Evolutionary conservation across 2,329 filamentous ascomycete species (phyloP), one percentile per base, ranked within the genome.

Genomic region (Pseudopithomyces maydicus): DNA sequence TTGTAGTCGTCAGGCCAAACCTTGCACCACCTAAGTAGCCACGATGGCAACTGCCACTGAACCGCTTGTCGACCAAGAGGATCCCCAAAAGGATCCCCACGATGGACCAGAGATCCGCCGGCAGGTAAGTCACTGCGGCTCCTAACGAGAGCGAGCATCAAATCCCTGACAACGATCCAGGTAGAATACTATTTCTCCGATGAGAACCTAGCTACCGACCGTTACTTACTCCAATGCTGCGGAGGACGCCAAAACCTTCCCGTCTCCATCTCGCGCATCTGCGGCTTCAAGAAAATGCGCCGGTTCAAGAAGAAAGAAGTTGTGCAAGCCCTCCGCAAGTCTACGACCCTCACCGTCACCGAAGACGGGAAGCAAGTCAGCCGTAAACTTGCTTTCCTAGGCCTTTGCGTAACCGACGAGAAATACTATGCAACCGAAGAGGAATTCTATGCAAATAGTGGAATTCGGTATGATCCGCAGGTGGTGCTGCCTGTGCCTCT

Each of bases 101-200:
- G 63, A 73, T 48, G 72, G 64, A 12, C 64, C 55, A 10, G 41
- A 51, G 7, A 73, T 74, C 15, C 72, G 71, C 26, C 62, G 63
- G 11, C 71, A 74, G 58, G 71, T 72, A 51, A n/a, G 65, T 26
- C 36, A n/a, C 7, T 12, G 23, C 6, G 6, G 11, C 26, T 20
- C 15, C 39, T 22, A 47, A 10, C 38, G 12, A 14, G 17, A 10
- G 11, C 4, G 36, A 8, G 14, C 38, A 3, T 48, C 55, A 29
- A n/a, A n/a, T n/a, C 23, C 63, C 54, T 55, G n/a, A 58, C 42
- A 41, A 17, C 64, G 5, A 11, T 19, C 12, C 19, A 82, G 72
- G 78, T 82, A 22, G 80, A 83, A 47, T 81, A 70, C 68, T 82
- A 81, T 69, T 82, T 82, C 70, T 79, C 77, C 19, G 80, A 82